Base-by-base conservation (phyloP, 2,329 filamentous ascomycete species). In the Aureobasidium leucospermi region DNA sequence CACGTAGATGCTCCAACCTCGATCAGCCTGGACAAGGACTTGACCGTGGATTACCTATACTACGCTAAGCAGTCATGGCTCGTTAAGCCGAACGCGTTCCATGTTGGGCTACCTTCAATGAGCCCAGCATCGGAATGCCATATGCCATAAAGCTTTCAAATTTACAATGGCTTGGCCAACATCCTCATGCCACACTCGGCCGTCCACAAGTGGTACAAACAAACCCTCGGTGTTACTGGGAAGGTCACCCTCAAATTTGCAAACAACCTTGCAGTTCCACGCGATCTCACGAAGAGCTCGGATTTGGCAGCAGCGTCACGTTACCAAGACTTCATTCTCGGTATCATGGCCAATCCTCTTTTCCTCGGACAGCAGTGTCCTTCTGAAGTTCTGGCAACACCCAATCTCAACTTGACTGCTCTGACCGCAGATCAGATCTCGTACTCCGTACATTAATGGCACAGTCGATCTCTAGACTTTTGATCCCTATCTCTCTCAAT, bases 301-400 rank as follows among this genome's bases (percentile, higher is more conserved):
- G 76, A 81, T 49, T 69, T 80, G 3, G 70, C 73, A 13, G 78
- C 79, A 0, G 74, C 72, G 2, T 69, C 76, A 28, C 76, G 76
- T 61, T 80, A 76, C 65, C 70, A 72, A 49, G 65, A 65, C 10
- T 70, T 73, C 56, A 75, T 78, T 42, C 69, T 83, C 0, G 78
- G 75, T 2, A 75, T 77, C 2, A 80, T 81, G 62, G 73, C 74
- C n/a, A 80, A 82, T 63, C 80, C 81, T 0, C 75, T 82, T 19
- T 81, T 77, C 64, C 73, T 82, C 0, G 77, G 78, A 2, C 65
- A 73, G 51, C 77, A 82, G 60, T 83, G 81, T 53, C 80, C 52
- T 6, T 36, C 80, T 0, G 72, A 74, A 16, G 73, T 70, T 16
- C 73, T 77, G 58, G 77, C 78, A 45, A 71, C 74, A 15, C 79